Evolutionary conservation across 2,329 filamentous ascomycete species (phyloP).

Genomic region (Aspergillus clavatus): DNA sequence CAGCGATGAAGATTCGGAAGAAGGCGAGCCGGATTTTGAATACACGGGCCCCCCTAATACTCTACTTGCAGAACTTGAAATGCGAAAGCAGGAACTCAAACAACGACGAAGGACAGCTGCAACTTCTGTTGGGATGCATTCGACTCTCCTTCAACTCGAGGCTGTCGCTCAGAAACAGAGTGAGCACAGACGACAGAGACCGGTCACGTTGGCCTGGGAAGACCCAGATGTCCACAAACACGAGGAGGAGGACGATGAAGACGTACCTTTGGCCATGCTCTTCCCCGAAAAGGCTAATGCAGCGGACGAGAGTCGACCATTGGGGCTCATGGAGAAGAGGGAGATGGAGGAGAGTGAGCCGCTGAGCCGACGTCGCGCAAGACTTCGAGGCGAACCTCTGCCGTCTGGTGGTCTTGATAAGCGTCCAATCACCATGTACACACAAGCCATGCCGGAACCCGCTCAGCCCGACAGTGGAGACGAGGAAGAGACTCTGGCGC

Average conservation of each 20-base stretch:
- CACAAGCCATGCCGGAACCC: conserved; percentile 23
- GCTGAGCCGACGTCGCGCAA: conserved; percentile 68
- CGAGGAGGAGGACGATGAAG: conserved; percentile 64
- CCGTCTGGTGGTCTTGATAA: conserved; percentile 27
- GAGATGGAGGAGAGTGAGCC: conserved; percentile 92
- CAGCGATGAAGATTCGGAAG: conserved; percentile 22
- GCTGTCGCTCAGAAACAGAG: conserved; percentile 82
- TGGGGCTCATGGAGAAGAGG: conserved; percentile 58
- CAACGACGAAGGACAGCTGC: conserved; percentile 67
- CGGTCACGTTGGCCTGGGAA: conserved; percentile 88
- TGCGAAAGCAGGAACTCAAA: conserved; percentile 85
- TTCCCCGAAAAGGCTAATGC: conserved; percentile 49
- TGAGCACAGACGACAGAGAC: conserved; percentile 63
- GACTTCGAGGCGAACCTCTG: conserved; percentile 60
- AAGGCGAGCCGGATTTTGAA: conserved; percentile 41
- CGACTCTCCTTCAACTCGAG: conserved; percentile 84
- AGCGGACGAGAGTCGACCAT: conserved; percentile 34
- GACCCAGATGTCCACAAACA: conserved; percentile 38
- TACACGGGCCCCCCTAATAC: conserved; percentile 78
- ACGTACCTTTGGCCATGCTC: conserved; percentile 81
- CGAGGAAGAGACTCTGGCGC: conserved; percentile 44
- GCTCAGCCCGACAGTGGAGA: conserved; percentile 29
- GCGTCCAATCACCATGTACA: conserved; percentile 34
- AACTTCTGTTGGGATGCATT: conserved; percentile 75
- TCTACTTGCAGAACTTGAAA: conserved; percentile 82